These are phyloP conservation scores for Phaeomoniella chlamydospora DNA, from an alignment of 2,329 filamentous ascomycete genomes.

Conservation along the genomic window DNA sequence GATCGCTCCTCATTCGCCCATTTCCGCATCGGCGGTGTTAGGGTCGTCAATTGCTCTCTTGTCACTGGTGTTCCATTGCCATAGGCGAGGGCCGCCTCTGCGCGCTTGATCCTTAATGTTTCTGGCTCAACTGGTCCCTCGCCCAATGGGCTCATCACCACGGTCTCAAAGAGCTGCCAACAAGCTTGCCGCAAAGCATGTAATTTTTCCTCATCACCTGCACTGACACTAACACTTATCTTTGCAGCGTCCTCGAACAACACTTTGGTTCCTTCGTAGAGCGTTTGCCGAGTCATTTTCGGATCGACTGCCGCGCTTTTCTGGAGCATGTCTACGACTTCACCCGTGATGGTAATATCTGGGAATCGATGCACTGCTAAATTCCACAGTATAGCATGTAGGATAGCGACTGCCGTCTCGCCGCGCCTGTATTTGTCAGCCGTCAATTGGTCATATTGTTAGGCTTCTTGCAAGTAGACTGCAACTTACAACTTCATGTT, in stretches of 20 bases:
- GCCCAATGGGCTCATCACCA: background rate
- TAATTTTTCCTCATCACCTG: background rate
- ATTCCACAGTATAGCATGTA: background rate
- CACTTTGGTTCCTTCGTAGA: constrained; percentile 19
- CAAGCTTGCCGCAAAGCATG: background rate
- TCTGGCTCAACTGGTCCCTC: constrained; percentile 9
- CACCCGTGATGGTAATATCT: background rate
- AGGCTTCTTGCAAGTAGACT: background rate
- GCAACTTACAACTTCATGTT: background rate
- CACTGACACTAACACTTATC: background rate
- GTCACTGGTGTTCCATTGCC: background rate
- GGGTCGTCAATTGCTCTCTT: background rate
- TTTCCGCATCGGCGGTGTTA: constrained; percentile 8
- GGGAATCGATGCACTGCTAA: background rate
- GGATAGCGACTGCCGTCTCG: background rate
- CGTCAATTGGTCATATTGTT: background rate
- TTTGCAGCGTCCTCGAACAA: constrained; percentile 12
- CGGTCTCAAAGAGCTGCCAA: background rate
- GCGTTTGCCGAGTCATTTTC: constrained; percentile 4
- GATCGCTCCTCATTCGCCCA: constrained; percentile 27
- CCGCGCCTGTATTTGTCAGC: background rate
- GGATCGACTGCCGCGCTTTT: background rate
- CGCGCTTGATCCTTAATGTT: constrained; percentile 20
- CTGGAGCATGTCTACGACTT: background rate
- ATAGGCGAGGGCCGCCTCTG: constrained; percentile 18